Conservation (phyloP, 1,284 basidiomycete genomes). For the Cyathus pygmaeus region DNA sequence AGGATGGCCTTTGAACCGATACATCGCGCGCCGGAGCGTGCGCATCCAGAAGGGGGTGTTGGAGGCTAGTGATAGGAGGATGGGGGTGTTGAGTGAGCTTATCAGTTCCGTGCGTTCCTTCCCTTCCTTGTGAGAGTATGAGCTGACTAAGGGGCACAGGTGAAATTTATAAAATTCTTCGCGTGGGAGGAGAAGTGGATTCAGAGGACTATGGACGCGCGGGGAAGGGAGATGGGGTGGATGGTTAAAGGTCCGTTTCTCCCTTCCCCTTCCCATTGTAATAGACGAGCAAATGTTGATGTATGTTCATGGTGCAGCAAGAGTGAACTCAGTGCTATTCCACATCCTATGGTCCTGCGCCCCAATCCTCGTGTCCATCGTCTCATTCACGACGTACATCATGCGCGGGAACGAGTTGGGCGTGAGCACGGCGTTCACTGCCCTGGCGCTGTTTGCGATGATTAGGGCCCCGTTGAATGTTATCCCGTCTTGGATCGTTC, state of each 20-base stretch:
- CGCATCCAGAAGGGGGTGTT: slow-evolving; percentile 80
- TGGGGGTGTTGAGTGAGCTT: slow-evolving; percentile 88
- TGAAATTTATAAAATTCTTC: slow-evolving; percentile 90
- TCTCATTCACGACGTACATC: slow-evolving; percentile 74
- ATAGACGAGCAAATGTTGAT: slow-evolving; percentile 52
- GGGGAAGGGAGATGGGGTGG: slow-evolving; percentile 75
- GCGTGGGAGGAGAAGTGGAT: slow-evolving; percentile 87
- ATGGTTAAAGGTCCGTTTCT: slow-evolving; percentile 66
- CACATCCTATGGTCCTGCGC: slow-evolving; percentile 71
- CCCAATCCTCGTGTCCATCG: slow-evolving; percentile 69
- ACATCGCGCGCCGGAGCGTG: slow-evolving; percentile 67
- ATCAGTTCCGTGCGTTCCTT: slow-evolving; percentile 69
- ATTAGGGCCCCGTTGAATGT: slow-evolving; percentile 76
- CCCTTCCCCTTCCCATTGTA: background rate
- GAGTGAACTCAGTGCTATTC: slow-evolving; percentile 73
- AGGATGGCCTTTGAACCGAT: slow-evolving; percentile 81
- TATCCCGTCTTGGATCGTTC: slow-evolving; percentile 74
- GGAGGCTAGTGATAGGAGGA: slow-evolving; percentile 83
- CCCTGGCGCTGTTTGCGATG: slow-evolving; percentile 77
- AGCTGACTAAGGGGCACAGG: no score
- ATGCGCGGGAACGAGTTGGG: slow-evolving; percentile 72
- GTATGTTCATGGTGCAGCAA: slow-evolving; percentile 55
- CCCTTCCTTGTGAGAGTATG: no score
- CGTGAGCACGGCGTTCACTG: slow-evolving; percentile 77
- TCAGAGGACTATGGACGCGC: slow-evolving; percentile 62